Evolutionary conservation across 345 rosid genomes (phyloP), one percentile per base, ranked within the genome.

Genomic region (Bruguiera parviflora): DNA sequence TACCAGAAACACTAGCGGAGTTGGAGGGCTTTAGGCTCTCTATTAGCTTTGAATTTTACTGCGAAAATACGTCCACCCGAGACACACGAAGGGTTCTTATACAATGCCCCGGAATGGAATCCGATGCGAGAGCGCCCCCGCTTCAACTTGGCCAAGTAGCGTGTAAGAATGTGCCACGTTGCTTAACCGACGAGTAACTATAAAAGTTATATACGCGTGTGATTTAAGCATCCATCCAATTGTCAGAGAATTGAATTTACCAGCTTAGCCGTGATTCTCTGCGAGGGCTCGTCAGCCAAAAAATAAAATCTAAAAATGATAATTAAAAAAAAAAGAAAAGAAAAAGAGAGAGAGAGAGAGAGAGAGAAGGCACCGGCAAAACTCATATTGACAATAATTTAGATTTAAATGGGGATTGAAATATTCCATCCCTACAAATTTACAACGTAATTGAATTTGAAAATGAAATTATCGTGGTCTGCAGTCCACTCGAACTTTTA

Each of bases 121-220:
- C 39, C 1, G 61, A 24, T 80, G 67, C 65, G 21, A 28, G 55
- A 13, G 6, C 18, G 11, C 18, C 32, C 61, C 60, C 13, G 8
- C 15, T 66, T 63, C 27, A 20, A 29, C 35, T 1, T 51, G 4
- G 13, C 28, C 9, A 27, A 25, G 1, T n/a, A 16, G 20, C 79
- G 13, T 66, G 65, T 80, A 47, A 63, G 24, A 71, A 28, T 29
- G 5, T 63, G 84, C 78, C 84, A 83, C 80, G 82, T 83, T 6
- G n/a, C 2, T 5, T 15, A 0, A 2, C 5, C 29, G 28, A 24
- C 16, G 10, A 24, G 10, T 27, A 6, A 1, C 24, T 56, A 56
- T 21, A 56, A 55, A n/a, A 22, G 6, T 39, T 55, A 2, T 27
- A 27, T 27, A 2, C 3, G 59, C 59, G 31, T 56, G 16, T 24